Conservation (phyloP, 306 rosid genomes). For the Phaseolus lunatus region DNA sequence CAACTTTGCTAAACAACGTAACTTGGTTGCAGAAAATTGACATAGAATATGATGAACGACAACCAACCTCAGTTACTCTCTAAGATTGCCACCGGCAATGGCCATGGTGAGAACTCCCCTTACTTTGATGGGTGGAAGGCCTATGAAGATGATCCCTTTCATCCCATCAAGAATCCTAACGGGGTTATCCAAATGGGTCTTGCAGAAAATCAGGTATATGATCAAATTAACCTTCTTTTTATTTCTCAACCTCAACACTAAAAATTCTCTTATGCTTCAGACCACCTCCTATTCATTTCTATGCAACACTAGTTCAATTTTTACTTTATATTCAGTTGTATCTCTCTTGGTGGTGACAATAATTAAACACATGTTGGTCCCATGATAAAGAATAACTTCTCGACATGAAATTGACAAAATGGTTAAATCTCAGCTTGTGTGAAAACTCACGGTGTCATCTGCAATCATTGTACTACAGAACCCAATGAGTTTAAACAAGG, state of each 20-base stretch:
- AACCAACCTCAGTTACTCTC: slow-evolving; percentile 58
- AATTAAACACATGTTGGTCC: neutral
- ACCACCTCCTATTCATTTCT: neutral
- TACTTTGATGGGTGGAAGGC: slow-evolving; percentile 94
- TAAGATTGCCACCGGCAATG: slow-evolving; percentile 69
- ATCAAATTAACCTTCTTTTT: neutral
- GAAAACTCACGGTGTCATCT: no score
- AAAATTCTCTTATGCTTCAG: no score
- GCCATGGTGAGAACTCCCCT: slow-evolving; percentile 75
- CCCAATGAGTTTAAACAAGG: no score
- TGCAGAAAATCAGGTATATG: slow-evolving; percentile 79
- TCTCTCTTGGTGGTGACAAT: no score
- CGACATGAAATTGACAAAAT: no score
- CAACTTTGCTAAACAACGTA: neutral
- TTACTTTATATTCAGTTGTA: no score
- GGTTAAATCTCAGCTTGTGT: no score
- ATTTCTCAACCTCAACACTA: no score
- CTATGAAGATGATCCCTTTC: slow-evolving; percentile 69
- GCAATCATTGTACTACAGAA: no score
- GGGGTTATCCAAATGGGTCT: slow-evolving; percentile 96
- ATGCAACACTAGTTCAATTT: no score
- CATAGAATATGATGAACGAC: neutral
- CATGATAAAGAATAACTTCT: no score
- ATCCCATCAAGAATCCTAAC: slow-evolving; percentile 57
- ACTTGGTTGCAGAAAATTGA: neutral